Base-by-base conservation (phyloP, 345 rosid genomes). In the Brassica cretica region DNA sequence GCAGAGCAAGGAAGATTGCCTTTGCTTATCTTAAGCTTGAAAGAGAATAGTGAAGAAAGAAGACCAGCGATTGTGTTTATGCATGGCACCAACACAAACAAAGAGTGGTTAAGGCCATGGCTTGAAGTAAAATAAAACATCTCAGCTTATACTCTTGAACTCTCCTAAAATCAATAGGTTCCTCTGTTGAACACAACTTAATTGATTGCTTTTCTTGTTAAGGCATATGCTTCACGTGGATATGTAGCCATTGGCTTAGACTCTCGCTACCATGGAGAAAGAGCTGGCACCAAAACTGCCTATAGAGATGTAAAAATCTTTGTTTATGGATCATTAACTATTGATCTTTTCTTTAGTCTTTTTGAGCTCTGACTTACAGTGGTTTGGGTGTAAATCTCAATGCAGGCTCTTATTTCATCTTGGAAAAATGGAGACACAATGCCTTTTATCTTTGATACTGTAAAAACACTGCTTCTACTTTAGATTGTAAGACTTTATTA, bases 261-360 rank as follows among this genome's bases (percentile, higher is more conserved):
- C 86, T 92, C 98, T 81, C 92, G 98, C 8, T 92, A 89, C 81
- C 98, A 92, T 55, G 98, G 98, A 9, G 98, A 92, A 77, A 95
- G 95, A 1, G 94, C 98, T 44, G 37, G 16, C 8, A 67, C 51
- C 82, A 83, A 82, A 74, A 88, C 97, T 30, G 84, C 97, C 1
- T 92, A 94, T 75, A 39, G 73, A 59, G 94, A 89, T 83, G 98
- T 94, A 59, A 39, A 3, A 4, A 75, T 75, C 59, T 2, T n/a
- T 39, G 16, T 37, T 51, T 39, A 7, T 0, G 4, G n/a, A 30
- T 68, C 70, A 69, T n/a, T 15, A 58, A 8, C 39, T 80, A n/a
- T 53, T 73, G 21, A 14, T 9, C 15, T 44, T 64, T 35, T 5
- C 1, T 16, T 3, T 60, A 8, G 15, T 73, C 6, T 73, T 73